A percentile compares a stretch with the other conserved stretches of the same genome.
Evolutionary conservation across 1,284 basidiomycete species (phyloP).

Genomic region (Exobasidium cylindrosporum): DNA sequence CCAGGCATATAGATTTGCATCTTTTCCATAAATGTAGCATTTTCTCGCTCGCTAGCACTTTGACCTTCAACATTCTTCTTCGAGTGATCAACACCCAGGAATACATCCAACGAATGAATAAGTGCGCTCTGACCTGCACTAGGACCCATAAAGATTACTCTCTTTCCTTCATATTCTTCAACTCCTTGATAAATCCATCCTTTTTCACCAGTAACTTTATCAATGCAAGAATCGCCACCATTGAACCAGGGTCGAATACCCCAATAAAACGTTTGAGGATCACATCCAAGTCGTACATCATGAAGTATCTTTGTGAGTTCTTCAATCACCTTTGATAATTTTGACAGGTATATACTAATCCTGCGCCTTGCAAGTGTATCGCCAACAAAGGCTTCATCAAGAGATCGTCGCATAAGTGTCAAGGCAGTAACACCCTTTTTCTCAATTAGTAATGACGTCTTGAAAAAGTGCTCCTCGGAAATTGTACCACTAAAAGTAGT

Average conservation of each 20-base stretch:
- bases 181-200: constrained; percentile 81
- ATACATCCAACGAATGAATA: constrained; percentile 83
- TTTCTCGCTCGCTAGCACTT: not conserved
- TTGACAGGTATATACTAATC: constrained; percentile 63
- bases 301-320: constrained; percentile 29
- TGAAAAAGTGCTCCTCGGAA: constrained; percentile 88
- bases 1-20: constrained; percentile 35
- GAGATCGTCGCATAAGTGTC: constrained; percentile 75
- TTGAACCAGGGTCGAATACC: constrained; percentile 87
- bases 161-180: constrained; percentile 18
- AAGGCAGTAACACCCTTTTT: constrained; percentile 81
- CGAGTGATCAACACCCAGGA: constrained; percentile 75
- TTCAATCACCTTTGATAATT: constrained; percentile 68
- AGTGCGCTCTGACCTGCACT: constrained; percentile 86
- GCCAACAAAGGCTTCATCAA: constrained; percentile 88
- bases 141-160: constrained; percentile 71
- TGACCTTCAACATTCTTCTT: not conserved
- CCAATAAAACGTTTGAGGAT: constrained; percentile 78
- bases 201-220: constrained; percentile 24
- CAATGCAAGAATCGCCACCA: constrained; percentile 68
- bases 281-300: constrained; percentile 68
- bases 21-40: constrained; percentile 44
- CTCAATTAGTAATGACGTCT: constrained; percentile 85
- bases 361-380: constrained; percentile 68
- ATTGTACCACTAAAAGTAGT: constrained; percentile 75